Evolutionary conservation across 345 rosid species (phyloP), one percentile per base, ranked within the genome.

Genomic region (Ricinus communis): DNA sequence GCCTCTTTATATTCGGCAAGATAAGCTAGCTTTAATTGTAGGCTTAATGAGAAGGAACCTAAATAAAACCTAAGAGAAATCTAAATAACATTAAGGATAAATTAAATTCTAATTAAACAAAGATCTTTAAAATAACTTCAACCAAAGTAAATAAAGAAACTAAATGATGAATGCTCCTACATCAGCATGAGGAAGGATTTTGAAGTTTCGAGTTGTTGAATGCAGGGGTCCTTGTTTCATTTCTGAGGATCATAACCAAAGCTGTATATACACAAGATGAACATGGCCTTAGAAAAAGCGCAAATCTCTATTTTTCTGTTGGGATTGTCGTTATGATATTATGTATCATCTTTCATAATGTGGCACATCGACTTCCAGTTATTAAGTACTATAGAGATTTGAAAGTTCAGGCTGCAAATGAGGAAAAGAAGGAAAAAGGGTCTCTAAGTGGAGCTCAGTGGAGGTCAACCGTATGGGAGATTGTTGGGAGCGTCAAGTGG

Each of bases 151-250:
- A n/a, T n/a, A n/a, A n/a, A n/a, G n/a, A n/a, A n/a, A n/a, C n/a
- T n/a, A n/a, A n/a, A n/a, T n/a, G n/a, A n/a, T n/a, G n/a, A n/a
- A n/a, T n/a, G n/a, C n/a, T n/a, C n/a, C n/a, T n/a, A n/a, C n/a
- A n/a, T n/a, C 38, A 33, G 21, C 25, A n/a, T 18, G 4, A 8
- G 8, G 18, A 49, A 43, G 53, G 51, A 3, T 8, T 38, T 43
- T 47, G 38, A 72, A 65, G 49, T 36, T 22, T 73, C 36, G 21
- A 58, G 46, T 59, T 53, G 38, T 64, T 73, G 60, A 53, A 22
- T 82, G 85, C 84, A 92, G 98, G 99, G 62, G 99, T 95, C 49
- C 96, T 92, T 73, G 95, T 92, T 72, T 95, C 99, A 53, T 51
- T 90, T 30, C 74, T 95, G 55, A 80, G 99, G 65, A 79, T 95